Percentiles rank a stretch among this genome's conserved stretches.
Conservation (phyloP, 1,139 yeast species). For the Yamadazyma blattariae region DNA sequence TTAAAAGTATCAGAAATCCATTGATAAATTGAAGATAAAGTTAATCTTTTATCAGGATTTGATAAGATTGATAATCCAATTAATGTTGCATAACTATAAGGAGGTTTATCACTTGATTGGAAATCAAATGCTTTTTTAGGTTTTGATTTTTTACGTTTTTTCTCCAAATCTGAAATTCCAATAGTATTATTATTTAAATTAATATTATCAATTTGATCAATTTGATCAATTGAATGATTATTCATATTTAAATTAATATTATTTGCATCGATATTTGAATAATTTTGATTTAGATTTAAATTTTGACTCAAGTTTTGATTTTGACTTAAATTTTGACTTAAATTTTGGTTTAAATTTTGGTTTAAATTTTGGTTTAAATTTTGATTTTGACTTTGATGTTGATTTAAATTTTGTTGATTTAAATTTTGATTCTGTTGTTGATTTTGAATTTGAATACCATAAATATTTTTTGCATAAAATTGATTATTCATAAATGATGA, state of each 20-base stretch:
- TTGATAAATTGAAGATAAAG: constrained; percentile 84
- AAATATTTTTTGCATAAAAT: background rate
- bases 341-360: background rate
- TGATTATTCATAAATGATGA: constrained; percentile 3
- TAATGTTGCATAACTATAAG: constrained; percentile 88
- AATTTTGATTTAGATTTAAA: background rate
- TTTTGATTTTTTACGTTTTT: constrained; percentile 15
- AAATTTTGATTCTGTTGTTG: background rate
- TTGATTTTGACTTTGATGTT: background rate
- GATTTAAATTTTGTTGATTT: background rate
- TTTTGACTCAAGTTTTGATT: background rate
- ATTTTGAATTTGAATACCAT: background rate
- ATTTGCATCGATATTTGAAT: background rate
- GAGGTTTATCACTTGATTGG: constrained; percentile 68
- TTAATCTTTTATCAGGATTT: constrained; percentile 74
- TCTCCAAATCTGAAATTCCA: constrained; percentile 13
- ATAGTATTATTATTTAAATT: constrained; percentile 2
- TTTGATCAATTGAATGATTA: background rate
- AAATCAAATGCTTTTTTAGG: constrained; percentile 27
- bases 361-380: background rate
- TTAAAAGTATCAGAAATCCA: constrained; percentile 91
- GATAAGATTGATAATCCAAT: constrained; percentile 93
- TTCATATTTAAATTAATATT: background rate
- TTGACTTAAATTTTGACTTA: background rate
- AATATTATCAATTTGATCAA: background rate